Base-by-base conservation (phyloP, 148 eudicot species). In the Nepenthes mirabilis region DNA sequence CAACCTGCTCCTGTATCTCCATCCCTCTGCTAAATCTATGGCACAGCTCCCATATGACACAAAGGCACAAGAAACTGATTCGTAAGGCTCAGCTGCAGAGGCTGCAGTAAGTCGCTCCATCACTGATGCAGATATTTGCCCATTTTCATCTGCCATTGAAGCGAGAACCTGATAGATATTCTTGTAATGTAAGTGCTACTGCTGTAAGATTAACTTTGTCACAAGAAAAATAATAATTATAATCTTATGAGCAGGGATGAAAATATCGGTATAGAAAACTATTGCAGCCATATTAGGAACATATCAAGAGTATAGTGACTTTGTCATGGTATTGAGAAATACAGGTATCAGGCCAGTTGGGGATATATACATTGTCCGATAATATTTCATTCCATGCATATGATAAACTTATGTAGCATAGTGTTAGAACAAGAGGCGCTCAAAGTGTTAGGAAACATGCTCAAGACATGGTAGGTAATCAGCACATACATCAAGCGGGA, bases 71-170 rank as follows among this genome's bases (percentile, higher is more conserved):
- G 83, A 77, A 72, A 94, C 99, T 61, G 99, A 89, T 43, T 94
- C 91, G 72, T 84, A 94, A 47, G 99, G 99, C 71, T 94, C 99
- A 52, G 99, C 87, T 59, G 97, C 97, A 33, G 83, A 97, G 32
- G 97, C 97, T 52, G 96, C 98, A 68, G 94, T 81, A 65, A 93
- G 80, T 63, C 91, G 79, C 65, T 93, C 99, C 95, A 85, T 91
- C 61, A 78, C 86, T 55, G 82, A 43, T 48, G 97, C 77, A 57
- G 99, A 84, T 58, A 84, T 66, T 68, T 83, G 83, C 66, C 91
- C 97, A 65, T 76, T 86, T 61, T 81, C 78, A 80, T 86, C 97
- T 64, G 99, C 95, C 89, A 86, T 80, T 64, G 96, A 80, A 56
- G 95, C 75, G 62, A 86, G 95, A 73, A 86, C 85, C 99, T 93